These are phyloP conservation scores for Fusarium torreyae DNA, from an alignment of 2,329 filamentous ascomycete genomes.

Conservation along the genomic window DNA sequence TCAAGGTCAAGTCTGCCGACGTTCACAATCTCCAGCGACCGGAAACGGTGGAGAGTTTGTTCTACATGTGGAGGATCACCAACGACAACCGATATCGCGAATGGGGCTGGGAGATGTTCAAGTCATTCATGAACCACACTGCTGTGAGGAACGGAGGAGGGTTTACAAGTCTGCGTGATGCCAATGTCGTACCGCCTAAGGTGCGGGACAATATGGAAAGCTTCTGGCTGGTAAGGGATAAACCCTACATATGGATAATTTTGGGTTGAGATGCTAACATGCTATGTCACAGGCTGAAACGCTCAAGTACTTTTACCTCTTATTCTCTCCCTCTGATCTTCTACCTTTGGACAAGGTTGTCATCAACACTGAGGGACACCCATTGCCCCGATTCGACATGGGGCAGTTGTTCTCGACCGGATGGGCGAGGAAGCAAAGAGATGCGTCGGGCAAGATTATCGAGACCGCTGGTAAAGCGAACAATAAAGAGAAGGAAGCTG, in stretches of 20 bases:
- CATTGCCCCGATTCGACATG: conserved; percentile 89
- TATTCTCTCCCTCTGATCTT: conserved; percentile 88
- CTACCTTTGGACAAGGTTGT: conserved; percentile 90
- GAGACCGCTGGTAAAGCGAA: conserved; percentile 28
- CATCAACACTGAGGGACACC: conserved; percentile 96
- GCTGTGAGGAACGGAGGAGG: conserved; percentile 83
- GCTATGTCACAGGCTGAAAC: conserved; percentile 82
- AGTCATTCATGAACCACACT: conserved; percentile 88
- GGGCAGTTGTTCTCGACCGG: conserved; percentile 83
- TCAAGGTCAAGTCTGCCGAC: conserved; percentile 84
- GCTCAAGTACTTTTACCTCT: conserved; percentile 95
- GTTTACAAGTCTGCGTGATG: conserved; percentile 86
- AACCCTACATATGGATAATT: not conserved
- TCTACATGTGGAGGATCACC: conserved; percentile 99
- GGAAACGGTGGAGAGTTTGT: conserved; percentile 95
- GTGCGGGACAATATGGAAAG: conserved; percentile 96
- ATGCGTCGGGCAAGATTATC: conserved; percentile 60
- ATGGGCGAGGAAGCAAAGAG: conserved; percentile 80
- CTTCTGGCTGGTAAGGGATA: conserved; percentile 87
- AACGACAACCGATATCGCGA: conserved; percentile 89
- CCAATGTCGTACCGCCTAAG: conserved; percentile 77
- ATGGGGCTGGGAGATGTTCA: conserved; percentile 99
- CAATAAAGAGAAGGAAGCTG: conserved; percentile 27
- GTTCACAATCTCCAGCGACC: conserved; percentile 94
- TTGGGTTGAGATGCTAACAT: conserved; percentile 27